Percentiles rank a stretch among this genome's conserved stretches.
Evolutionary conservation across 371 early-diverging fungal genomes (phyloP).

Genomic region (Mortierella sp.): DNA sequence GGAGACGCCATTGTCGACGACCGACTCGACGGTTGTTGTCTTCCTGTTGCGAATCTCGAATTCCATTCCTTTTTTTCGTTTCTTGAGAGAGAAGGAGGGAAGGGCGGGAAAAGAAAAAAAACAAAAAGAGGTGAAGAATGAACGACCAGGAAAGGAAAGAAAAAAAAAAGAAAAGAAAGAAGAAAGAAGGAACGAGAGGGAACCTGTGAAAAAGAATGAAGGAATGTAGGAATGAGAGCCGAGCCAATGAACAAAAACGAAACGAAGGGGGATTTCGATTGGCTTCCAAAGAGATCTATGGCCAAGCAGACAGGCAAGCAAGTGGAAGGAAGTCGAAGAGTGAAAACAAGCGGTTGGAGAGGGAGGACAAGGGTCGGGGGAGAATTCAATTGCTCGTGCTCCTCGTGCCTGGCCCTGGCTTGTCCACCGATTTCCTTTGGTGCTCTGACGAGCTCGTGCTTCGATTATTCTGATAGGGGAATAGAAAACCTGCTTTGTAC

Average conservation of each 20-base stretch:
- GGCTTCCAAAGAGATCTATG: background rate
- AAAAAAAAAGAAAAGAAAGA: background rate
- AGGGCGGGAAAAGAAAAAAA: background rate
- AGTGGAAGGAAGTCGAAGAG: too few relatives aligned
- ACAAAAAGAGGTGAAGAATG: background rate
- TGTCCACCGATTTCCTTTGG: background rate
- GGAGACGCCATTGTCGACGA: constrained; percentile 35
- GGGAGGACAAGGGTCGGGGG: background rate
- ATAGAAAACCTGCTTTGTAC: background rate
- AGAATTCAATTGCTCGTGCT: background rate
- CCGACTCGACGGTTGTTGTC: constrained; percentile 17
- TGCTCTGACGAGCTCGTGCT: constrained; percentile 9
- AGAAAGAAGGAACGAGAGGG: background rate
- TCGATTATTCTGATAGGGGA: background rate
- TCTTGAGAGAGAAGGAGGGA: background rate
- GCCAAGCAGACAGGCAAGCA: background rate
- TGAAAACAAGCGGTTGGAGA: too few relatives aligned
- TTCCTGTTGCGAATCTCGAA: constrained; percentile 56
- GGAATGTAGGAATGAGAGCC: background rate
- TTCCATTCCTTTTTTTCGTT: constrained; percentile 29
- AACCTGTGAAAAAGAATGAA: background rate
- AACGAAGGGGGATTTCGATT: background rate
- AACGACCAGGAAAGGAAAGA: background rate
- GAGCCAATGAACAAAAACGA: background rate
- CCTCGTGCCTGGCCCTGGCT: constrained; percentile 4